Evolutionary conservation across 768 basidiomycete species (phyloP), one percentile per base, ranked within the genome.

Genomic region (Lentinula detonsa): DNA sequence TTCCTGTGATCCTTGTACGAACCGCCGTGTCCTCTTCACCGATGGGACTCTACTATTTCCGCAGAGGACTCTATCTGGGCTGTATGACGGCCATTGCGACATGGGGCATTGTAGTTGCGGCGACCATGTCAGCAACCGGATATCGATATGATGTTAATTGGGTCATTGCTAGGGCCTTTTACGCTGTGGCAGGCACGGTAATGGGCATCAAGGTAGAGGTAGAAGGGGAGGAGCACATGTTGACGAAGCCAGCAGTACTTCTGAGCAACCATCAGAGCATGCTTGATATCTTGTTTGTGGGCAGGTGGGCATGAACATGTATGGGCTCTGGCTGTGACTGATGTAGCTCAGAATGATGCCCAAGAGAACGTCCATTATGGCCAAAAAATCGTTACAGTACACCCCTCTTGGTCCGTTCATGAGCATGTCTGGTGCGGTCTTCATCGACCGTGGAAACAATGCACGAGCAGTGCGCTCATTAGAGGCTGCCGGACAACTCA

Each of bases 251-350:
- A 7, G 85, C 86, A 1, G 83, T 98, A 11, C 72, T 93, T 31
- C 82, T 98, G 69, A 84, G 82, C 11, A 98, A 98, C 70, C 96
- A 98, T 71, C 96, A 98, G 78, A 94, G 89, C 61, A 90, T 94
- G 85, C 72, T 97, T 48, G 94, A 97, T 72, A 82, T 99, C 62
- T 71, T 96, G 39, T 85, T 85, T 67, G 75, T 94, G 57, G 94
- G 88, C 61, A 85, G 84, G 91, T 92, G 69, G 73, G 88, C 40
- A 64, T 50, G 50, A 55, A 62, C 53, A 48, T 43, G 42, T 49
- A 18, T 65, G 57, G 21, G 21, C 21, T 18, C 28, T 43, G 57
- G 28, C 35, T 61, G 56, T 60, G 63, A 49, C 16, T 50, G 39
- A 59, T 55, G 15, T 49, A 23, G 46, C 48, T 37, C 65, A 91